Evolutionary conservation across 495 filamentous ascomycete species (phyloP).

Genomic region (Tuber aestivum): DNA sequence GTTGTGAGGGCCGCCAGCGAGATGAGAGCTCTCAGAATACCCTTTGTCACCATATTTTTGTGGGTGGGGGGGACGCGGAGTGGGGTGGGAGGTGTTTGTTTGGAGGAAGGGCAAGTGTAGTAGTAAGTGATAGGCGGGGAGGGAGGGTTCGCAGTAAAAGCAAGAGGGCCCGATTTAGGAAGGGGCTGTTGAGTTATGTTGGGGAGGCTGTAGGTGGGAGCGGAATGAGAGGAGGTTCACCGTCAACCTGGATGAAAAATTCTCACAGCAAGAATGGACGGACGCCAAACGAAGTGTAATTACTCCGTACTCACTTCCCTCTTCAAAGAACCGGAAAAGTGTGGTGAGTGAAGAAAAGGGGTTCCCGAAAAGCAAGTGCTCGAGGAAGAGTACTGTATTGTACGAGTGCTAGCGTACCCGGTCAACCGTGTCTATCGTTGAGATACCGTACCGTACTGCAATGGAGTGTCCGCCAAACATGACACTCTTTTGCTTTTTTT

Average conservation of each 20-base stretch:
- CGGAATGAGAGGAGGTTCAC: background rate
- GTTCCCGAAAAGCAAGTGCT: background rate
- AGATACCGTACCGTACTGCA: no score
- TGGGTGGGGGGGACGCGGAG: slow-evolving; percentile 5
- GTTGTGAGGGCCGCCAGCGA: slow-evolving; percentile 22
- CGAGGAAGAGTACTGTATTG: background rate
- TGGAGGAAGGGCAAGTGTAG: slow-evolving; percentile 12
- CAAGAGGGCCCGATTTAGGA: background rate
- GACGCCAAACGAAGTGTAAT: background rate
- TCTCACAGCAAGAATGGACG: background rate
- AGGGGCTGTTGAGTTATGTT: background rate
- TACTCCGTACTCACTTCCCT: background rate
- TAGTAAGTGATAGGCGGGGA: background rate
- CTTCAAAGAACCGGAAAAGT: background rate
- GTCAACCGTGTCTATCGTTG: background rate
- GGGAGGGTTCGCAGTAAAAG: background rate
- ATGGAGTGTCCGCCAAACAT: background rate
- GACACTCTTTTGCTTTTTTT: no score
- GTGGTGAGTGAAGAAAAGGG: background rate
- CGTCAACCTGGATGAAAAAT: background rate
- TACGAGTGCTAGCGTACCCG: background rate
- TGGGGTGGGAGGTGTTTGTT: slow-evolving; percentile 10
- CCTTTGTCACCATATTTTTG: slow-evolving; percentile 32
- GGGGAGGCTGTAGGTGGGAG: background rate
- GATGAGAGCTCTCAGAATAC: slow-evolving; percentile 30